Evolutionary conservation across 2,329 filamentous ascomycete species (phyloP).

Genomic region (Didymella keratinophila): DNA sequence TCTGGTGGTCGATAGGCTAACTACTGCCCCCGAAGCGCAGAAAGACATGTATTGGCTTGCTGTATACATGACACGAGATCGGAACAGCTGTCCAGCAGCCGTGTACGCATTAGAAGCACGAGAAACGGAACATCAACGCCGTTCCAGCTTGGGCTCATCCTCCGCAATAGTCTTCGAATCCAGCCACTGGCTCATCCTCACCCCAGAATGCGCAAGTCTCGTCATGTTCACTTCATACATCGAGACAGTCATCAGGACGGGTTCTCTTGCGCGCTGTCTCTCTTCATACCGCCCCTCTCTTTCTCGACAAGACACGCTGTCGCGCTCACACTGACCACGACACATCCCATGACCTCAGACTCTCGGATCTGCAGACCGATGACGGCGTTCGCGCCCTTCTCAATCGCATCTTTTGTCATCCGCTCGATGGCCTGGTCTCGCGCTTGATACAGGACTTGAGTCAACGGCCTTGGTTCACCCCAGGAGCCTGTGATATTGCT

Average conservation of each 20-base stretch:
- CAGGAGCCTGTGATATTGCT: conserved; percentile 31
- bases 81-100: conserved; percentile 4
- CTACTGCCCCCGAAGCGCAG: neutral
- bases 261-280: conserved; percentile 35
- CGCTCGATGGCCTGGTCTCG: conserved; percentile 47
- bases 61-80: neutral
- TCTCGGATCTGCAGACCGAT: conserved; percentile 43
- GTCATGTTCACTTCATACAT: neutral
- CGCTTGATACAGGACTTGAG: conserved; percentile 43
- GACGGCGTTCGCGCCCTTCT: conserved; percentile 44
- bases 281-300: conserved; percentile 24
- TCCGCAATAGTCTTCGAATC: neutral
- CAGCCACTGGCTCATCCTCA: neutral
- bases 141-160: neutral
- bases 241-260: conserved; percentile 14
- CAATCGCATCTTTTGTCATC: conserved; percentile 44
- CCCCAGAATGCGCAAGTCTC: neutral
- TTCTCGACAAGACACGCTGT: conserved; percentile 45
- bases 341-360: conserved; percentile 45
- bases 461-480: conserved; percentile 44
- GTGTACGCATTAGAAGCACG: neutral
- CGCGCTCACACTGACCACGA: conserved; percentile 44
- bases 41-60: neutral
- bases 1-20: too few species aligned
- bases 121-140: neutral